These are phyloP conservation scores for Schrenkiella parvula DNA, from an alignment of 345 rosid genomes.

Conservation along the genomic window DNA sequence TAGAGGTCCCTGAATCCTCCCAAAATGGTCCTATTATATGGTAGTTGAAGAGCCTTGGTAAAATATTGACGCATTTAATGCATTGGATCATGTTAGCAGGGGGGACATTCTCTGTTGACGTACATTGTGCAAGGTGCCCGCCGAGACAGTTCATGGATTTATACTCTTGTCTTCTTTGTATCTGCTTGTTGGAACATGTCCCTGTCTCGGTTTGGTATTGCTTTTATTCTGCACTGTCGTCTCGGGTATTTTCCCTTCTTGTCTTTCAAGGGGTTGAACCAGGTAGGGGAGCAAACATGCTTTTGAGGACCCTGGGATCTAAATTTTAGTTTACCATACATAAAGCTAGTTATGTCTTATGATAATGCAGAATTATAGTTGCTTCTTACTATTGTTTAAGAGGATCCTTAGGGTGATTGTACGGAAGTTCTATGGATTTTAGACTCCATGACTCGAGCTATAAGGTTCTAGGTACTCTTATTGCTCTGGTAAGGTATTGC, in stretches of 20 bases:
- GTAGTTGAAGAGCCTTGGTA: constrained; percentile 37
- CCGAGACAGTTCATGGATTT: constrained; percentile 52
- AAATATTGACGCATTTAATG: constrained; percentile 26
- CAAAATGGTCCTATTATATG: constrained; percentile 31
- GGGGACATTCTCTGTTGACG: constrained; percentile 44
- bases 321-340: constrained; percentile 6
- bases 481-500: constrained; percentile 7
- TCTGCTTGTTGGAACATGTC: constrained; percentile 39
- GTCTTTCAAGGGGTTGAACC: constrained; percentile 41
- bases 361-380: neutral
- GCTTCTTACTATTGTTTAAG: constrained; percentile 1
- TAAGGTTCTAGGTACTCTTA: constrained; percentile 4
- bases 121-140: constrained; percentile 46
- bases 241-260: constrained; percentile 31
- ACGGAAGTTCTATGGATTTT: constrained; percentile 11
- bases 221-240: constrained; percentile 36
- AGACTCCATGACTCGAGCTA: neutral
- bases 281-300: constrained; percentile 37
- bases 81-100: constrained; percentile 62
- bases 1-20: constrained; percentile 38
- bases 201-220: constrained; percentile 52
- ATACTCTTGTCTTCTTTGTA: constrained; percentile 30
- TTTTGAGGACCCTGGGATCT: constrained; percentile 32
- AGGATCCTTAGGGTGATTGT: constrained; percentile 20
- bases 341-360: constrained; percentile 4